These are phyloP conservation scores for Tanacetum coccineum DNA, from an alignment of 129 eudicot genomes.

Conservation along the genomic window DNA sequence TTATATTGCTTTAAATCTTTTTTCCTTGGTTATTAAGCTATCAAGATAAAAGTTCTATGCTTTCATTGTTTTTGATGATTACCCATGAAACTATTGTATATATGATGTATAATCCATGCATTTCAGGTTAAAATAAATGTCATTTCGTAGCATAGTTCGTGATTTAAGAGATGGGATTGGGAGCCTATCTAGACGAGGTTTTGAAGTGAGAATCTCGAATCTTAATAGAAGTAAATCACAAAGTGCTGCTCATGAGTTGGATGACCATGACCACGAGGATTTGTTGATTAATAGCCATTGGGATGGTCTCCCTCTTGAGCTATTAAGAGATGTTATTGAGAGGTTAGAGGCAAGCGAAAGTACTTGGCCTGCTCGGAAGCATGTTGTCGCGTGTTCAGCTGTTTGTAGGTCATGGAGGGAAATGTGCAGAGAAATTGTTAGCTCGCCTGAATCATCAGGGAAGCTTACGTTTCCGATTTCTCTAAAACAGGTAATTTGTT, in stretches of 20 bases:
- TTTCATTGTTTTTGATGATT: constrained; percentile 19
- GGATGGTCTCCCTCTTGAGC: constrained; percentile 83
- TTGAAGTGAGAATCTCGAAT: constrained; percentile 46
- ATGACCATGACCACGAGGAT: constrained; percentile 36
- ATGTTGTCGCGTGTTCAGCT: constrained; percentile 88
- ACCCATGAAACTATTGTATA: constrained; percentile 17
- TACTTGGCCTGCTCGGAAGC: constrained; percentile 80
- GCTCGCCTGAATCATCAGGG: constrained; percentile 60
- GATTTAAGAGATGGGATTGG: constrained; percentile 83
- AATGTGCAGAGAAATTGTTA: constrained; percentile 86
- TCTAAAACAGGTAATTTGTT: constrained; percentile 66
- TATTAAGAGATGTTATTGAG: constrained; percentile 75
- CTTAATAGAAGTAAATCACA: constrained; percentile 64
- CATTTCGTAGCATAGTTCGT: constrained; percentile 84
- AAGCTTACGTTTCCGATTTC: constrained; percentile 86
- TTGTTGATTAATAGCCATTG: constrained; percentile 63
- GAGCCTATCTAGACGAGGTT: constrained; percentile 73
- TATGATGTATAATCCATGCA: constrained; percentile 10
- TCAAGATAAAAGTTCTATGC: constrained; percentile 16
- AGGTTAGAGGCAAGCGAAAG: constrained; percentile 85
- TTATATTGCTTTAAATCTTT: constrained; percentile 28
- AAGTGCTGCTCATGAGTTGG: constrained; percentile 60
- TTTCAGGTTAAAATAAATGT: constrained; percentile 46
- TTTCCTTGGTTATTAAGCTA: constrained; percentile 40
- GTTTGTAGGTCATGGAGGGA: constrained; percentile 94